Evolutionary conservation across 176 grass and related monocot genomes (phyloP).

Genomic region (Oropetium thomaeum): DNA sequence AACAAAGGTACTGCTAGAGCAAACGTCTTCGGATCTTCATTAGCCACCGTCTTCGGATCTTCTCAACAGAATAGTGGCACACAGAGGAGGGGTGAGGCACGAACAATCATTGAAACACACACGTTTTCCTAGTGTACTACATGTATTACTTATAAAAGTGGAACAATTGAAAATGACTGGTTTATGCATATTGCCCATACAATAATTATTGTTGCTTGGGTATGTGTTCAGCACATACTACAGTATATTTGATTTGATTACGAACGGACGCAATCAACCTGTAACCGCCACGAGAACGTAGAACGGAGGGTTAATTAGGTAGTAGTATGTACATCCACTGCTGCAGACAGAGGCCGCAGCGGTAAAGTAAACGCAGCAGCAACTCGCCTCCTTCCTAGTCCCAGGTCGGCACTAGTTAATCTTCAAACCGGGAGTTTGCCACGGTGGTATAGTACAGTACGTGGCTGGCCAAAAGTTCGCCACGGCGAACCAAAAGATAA

Average conservation of each 20-base stretch:
- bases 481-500: too few species aligned
- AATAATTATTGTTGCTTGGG: too few species aligned
- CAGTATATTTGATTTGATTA: too few species aligned
- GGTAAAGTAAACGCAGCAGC: background rate
- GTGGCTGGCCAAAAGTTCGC: background rate
- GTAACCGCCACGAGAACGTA: background rate
- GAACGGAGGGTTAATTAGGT: background rate
- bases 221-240: too few species aligned
- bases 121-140: background rate
- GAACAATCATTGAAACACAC: background rate
- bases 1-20: too few species aligned
- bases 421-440: too few species aligned
- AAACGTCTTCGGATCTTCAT: too few species aligned
- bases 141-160: background rate
- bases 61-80: background rate
- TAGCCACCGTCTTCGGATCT: too few species aligned
- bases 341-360: too few species aligned
- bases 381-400: background rate
- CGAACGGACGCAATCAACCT: background rate
- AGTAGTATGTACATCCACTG: background rate
- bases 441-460: too few species aligned
- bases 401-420: background rate
- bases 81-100: background rate
- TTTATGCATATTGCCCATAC: too few species aligned
- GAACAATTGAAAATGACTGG: too few species aligned